These are phyloP conservation scores for Corrigiola litoralis DNA, from an alignment of 179 eudicot species.

Conservation along the genomic window DNA sequence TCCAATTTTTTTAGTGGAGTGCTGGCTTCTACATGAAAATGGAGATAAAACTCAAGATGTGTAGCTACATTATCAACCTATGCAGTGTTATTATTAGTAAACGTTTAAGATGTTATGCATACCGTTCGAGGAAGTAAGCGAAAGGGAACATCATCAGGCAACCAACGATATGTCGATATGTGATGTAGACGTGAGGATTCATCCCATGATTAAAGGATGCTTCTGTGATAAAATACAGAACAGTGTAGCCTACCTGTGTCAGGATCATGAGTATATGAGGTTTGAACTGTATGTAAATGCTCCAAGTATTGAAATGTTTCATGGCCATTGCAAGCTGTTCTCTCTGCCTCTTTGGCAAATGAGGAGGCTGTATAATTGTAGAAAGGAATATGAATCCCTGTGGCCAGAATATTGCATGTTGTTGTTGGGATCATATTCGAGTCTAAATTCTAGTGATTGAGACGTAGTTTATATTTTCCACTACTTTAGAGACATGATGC, in stretches of 20 bases:
- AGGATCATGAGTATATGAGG: constrained; percentile 72
- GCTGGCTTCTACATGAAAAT: background rate
- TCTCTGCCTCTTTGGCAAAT: background rate
- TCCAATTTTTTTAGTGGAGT: background rate
- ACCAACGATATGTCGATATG: constrained; percentile 69
- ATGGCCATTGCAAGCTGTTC: background rate
- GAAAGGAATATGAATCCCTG: too few species aligned
- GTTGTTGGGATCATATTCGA: too few species aligned
- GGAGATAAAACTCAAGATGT: background rate
- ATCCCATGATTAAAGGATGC: constrained; percentile 84
- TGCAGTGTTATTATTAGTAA: too few species aligned
- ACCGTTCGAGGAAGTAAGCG: constrained; percentile 85
- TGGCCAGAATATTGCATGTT: too few species aligned
- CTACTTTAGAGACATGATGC: too few species aligned
- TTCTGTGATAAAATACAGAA: constrained; percentile 68
- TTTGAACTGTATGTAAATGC: constrained; percentile 41
- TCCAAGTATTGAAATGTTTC: background rate
- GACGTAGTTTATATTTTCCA: too few species aligned
- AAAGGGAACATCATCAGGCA: constrained; percentile 56
- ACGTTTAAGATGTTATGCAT: background rate
- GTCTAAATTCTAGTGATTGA: too few species aligned
- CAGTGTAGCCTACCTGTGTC: constrained; percentile 61
- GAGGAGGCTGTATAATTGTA: too few species aligned
- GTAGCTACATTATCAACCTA: too few species aligned
- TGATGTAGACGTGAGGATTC: constrained; percentile 77